Percentiles rank a stretch among this genome's conserved stretches.
Conservation (phyloP, 441 rosid genomes). For the Macaranga tanarius region DNA sequence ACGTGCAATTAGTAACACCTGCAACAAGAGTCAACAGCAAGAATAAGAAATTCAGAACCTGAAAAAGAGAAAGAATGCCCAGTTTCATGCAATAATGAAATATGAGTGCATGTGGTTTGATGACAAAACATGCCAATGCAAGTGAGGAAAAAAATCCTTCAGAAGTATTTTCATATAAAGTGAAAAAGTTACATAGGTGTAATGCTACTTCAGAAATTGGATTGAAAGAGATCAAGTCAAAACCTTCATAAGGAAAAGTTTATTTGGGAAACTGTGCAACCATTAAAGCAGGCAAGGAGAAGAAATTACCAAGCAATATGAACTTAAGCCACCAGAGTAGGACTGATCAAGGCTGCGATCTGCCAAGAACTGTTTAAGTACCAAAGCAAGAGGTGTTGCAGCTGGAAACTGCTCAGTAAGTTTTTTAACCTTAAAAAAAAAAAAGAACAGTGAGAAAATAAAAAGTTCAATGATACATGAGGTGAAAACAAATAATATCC, state of each 20-base stretch:
- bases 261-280: not conserved
- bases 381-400: conserved; percentile 92
- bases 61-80: not conserved
- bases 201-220: not conserved
- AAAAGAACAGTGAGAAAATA: conserved; percentile 21
- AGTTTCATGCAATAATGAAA: conserved; percentile 5
- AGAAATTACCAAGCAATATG: conserved; percentile 88
- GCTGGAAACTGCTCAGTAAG: conserved; percentile 96
- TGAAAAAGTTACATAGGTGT: too few species aligned
- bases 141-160: not conserved
- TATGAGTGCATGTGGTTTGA: not conserved
- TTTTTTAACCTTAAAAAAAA: conserved; percentile 69
- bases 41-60: conserved; percentile 9
- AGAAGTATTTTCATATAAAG: not conserved
- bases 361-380: conserved; percentile 96
- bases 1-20: conserved; percentile 87
- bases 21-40: conserved; percentile 25
- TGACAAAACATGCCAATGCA: not conserved
- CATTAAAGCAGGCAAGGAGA: conserved; percentile 3
- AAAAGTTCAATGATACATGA: conserved; percentile 10
- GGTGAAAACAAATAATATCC: conserved; percentile 9
- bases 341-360: conserved; percentile 98
- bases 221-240: not conserved
- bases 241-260: not conserved
- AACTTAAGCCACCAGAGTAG: conserved; percentile 99